Evolutionary conservation across 148 eudicot genomes (phyloP).

Genomic region (Rhododendron griersonianum): DNA sequence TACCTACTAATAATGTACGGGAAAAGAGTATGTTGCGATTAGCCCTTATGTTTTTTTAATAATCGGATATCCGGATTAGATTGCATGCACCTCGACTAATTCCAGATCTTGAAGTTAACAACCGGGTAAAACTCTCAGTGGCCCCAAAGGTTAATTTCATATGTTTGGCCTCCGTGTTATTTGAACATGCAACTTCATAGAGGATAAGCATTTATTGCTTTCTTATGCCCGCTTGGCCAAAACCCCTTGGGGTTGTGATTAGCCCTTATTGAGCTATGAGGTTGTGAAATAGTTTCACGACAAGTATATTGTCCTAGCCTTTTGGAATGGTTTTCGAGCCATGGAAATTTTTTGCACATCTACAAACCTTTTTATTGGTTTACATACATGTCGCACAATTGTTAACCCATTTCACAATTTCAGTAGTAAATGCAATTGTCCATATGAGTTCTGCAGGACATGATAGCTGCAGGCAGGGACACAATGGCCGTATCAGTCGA

Average conservation of each 20-base stretch:
- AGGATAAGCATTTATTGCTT: no score
- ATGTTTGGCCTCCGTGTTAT: no score
- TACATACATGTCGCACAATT: neutral
- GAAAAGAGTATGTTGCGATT: neutral
- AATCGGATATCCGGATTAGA: neutral
- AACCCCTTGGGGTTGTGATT: neutral
- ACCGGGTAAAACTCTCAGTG: no score
- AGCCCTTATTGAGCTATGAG: neutral
- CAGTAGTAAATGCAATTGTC: neutral
- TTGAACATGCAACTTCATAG: neutral
- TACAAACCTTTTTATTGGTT: neutral
- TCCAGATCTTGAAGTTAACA: no score
- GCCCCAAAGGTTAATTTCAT: neutral
- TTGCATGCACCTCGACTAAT: no score
- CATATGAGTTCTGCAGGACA: constrained; percentile 46
- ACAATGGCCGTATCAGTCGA: constrained; percentile 69
- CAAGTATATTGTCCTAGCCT: neutral
- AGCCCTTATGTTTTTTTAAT: no score
- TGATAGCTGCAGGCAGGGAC: constrained; percentile 90
- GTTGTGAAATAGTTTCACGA: neutral
- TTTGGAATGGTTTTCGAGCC: neutral
- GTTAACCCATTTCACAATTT: neutral
- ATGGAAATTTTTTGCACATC: neutral
- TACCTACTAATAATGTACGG: no score
- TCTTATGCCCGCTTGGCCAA: neutral